phyloP scores from a whole-genome alignment of 169 alveolate genomes.

The Toxoplasma gondii region DNA sequence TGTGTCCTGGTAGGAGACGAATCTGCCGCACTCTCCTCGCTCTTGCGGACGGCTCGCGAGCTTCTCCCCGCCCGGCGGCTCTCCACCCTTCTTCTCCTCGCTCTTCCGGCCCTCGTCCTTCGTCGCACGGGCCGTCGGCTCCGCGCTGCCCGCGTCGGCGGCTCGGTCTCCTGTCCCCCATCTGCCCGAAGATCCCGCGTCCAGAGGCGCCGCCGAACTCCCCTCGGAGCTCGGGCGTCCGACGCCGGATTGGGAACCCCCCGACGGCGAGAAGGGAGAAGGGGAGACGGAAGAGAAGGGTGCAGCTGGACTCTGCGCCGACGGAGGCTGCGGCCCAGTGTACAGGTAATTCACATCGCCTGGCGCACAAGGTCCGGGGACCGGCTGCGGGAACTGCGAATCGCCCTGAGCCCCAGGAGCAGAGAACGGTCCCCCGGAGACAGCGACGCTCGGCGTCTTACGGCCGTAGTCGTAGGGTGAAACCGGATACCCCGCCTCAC shows the following conservation, averaged over 20 bases:
- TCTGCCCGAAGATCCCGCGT: too few species aligned
- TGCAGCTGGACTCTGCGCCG: not conserved
- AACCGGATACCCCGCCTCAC: too few species aligned
- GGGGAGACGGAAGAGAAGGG: not conserved
- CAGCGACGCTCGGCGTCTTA: not conserved
- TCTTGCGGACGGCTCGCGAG: not conserved
- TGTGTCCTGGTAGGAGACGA: not conserved
- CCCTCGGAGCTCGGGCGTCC: too few species aligned
- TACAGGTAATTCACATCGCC: not conserved
- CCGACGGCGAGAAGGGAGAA: not conserved
- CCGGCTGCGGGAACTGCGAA: not conserved
- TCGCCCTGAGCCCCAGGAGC: not conserved
- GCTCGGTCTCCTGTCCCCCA: too few species aligned
- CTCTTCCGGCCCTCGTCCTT: too few species aligned
- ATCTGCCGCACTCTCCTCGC: not conserved
- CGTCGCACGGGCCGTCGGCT: too few species aligned
- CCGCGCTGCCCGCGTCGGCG: too few species aligned
- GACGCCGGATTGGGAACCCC: not conserved
- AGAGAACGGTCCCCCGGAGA: not conserved
- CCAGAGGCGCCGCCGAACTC: too few species aligned
- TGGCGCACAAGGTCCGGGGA: not conserved
- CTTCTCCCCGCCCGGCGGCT: not conserved
- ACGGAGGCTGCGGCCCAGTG: not conserved
- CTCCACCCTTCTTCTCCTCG: not conserved
- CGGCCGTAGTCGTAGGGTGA: slow-evolving; percentile 2